These are phyloP conservation scores for Mycena citricolor DNA, from an alignment of 1,284 basidiomycete species.

Conservation along the genomic window DNA sequence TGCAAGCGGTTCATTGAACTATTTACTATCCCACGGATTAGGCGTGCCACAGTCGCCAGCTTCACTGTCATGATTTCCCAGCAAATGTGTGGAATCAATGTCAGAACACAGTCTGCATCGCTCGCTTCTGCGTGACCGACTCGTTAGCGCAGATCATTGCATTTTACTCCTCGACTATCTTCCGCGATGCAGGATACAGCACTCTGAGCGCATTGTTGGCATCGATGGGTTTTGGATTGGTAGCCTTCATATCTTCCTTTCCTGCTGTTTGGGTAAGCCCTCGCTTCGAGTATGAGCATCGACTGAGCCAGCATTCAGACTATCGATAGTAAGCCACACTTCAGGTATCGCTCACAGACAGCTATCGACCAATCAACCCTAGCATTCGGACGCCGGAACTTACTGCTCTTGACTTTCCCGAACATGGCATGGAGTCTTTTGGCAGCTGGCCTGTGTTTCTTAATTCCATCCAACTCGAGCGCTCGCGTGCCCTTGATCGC, in stretches of 20 bases:
- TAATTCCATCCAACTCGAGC: conserved; percentile 22
- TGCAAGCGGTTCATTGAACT: conserved; percentile 57
- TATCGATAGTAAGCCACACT: conserved; percentile 43
- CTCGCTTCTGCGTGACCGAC: too few species aligned
- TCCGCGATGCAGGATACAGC: conserved; percentile 4
- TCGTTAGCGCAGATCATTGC: conserved; percentile 7
- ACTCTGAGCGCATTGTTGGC: conserved; percentile 42
- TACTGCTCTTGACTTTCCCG: conserved; percentile 67
- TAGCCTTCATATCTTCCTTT: conserved; percentile 55
- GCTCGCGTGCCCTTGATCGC: conserved; percentile 36
- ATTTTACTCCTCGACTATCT: conserved; percentile 17
- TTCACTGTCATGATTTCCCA: conserved; percentile 68
- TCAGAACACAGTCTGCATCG: conserved; percentile 45
- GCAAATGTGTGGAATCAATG: conserved; percentile 55
- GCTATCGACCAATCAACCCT: not conserved
- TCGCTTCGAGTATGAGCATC: not conserved
- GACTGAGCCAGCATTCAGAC: conserved; percentile 33
- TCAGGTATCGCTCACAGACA: not conserved
- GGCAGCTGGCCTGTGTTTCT: conserved; percentile 61
- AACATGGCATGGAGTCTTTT: conserved; percentile 65
- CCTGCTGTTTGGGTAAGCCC: conserved; percentile 39
- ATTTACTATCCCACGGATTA: conserved; percentile 71
- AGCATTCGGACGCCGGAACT: conserved; percentile 63
- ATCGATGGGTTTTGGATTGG: conserved; percentile 55
- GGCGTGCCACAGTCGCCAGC: conserved; percentile 71